Evolutionary conservation across 2,329 filamentous ascomycete genomes (phyloP).

Genomic region (Botrytis paeoniae): DNA sequence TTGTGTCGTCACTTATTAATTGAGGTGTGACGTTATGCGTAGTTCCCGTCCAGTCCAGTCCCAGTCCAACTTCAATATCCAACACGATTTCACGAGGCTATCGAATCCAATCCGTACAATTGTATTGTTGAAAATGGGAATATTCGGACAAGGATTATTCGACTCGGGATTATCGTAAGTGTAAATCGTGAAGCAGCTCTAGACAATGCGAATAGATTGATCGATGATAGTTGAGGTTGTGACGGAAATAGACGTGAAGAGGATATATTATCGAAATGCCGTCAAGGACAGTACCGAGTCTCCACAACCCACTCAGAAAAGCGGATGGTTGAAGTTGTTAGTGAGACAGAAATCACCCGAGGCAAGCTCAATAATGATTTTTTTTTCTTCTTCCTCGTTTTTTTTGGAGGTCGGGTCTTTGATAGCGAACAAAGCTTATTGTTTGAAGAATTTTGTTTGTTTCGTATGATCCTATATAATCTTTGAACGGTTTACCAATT

Average conservation of each 20-base stretch:
- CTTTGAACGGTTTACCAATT: not conserved
- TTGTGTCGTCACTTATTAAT: not conserved
- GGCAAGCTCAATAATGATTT: conserved; percentile 4
- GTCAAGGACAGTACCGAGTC: conserved; percentile 11
- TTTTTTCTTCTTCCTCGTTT: not conserved
- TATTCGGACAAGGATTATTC: conserved; percentile 5
- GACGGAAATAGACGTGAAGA: conserved; percentile 6
- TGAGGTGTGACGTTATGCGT: conserved; percentile 14
- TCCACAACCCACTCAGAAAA: conserved; percentile 4
- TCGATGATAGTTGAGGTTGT: not conserved
- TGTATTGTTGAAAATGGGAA: not conserved
- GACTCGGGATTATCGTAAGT: not conserved
- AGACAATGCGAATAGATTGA: not conserved
- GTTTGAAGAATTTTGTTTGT: not conserved
- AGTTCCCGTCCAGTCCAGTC: not conserved
- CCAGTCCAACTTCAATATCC: conserved; percentile 13
- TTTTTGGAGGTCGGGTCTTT: not conserved
- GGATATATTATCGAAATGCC: conserved; percentile 13
- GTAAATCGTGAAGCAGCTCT: not conserved
- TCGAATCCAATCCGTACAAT: not conserved
- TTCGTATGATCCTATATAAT: not conserved
- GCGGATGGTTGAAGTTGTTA: conserved; percentile 8
- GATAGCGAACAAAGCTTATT: conserved; percentile 7
- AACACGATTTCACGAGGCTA: conserved; percentile 15
- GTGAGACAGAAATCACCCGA: conserved; percentile 5